phyloP scores from a whole-genome alignment of 805 yeast species.

The Candida rishiriensis region DNA sequence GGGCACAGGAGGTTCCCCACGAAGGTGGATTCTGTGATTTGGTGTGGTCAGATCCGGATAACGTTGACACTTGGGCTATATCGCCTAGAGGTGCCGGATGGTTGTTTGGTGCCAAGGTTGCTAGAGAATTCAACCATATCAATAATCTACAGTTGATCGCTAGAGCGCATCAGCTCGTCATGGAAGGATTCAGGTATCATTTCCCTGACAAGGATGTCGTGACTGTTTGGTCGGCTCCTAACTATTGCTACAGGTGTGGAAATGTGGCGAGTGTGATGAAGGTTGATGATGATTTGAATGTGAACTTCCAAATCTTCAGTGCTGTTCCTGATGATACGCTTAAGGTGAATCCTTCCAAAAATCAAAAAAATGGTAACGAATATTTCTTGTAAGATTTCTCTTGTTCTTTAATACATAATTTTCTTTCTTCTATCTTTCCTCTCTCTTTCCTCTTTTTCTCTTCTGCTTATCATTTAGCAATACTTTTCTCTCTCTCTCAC shows the following conservation, averaged over 20 bases:
- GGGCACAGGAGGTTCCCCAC: slow-evolving; percentile 98
- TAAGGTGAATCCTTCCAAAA: slow-evolving; percentile 32
- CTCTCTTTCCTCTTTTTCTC: no score
- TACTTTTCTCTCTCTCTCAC: no score
- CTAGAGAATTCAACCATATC: slow-evolving; percentile 93
- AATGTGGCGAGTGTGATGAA: slow-evolving; percentile 98
- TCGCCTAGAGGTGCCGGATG: slow-evolving; percentile 99
- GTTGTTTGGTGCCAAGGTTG: slow-evolving; percentile 92
- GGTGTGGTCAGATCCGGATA: slow-evolving; percentile 98
- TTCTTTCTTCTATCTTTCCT: neutral
- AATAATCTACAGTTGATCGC: slow-evolving; percentile 86
- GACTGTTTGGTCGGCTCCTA: slow-evolving; percentile 97
- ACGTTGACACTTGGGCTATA: slow-evolving; percentile 97
- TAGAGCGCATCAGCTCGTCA: slow-evolving; percentile 95
- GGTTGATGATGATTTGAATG: slow-evolving; percentile 79
- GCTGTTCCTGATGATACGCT: slow-evolving; percentile 85
- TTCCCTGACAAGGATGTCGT: slow-evolving; percentile 95
- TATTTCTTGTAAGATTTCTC: slow-evolving; percentile 27
- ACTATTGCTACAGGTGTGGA: slow-evolving; percentile 96
- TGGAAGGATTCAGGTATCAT: slow-evolving; percentile 97
- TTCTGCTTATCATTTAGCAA: neutral
- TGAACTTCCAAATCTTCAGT: slow-evolving; percentile 88
- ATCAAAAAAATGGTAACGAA: slow-evolving; percentile 34
- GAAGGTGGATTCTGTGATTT: slow-evolving; percentile 98
- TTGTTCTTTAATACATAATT: slow-evolving; percentile 1